Conservation (phyloP, 2,329 filamentous ascomycete genomes). For the Elsinoe australis region DNA sequence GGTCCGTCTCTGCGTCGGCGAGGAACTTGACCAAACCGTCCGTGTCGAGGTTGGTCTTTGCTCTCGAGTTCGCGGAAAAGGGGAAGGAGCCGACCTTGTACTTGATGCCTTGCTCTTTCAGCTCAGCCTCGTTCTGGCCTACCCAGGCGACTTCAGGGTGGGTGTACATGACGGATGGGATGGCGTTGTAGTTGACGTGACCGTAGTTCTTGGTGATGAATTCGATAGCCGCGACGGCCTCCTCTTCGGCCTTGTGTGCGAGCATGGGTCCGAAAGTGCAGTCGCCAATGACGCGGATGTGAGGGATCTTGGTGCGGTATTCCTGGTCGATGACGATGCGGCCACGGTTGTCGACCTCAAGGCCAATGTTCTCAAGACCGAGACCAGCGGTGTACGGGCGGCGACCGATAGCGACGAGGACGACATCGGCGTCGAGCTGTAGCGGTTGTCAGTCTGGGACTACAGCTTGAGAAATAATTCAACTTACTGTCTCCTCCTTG, state of each 20-base stretch:
- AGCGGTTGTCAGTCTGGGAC: conserved; percentile 22
- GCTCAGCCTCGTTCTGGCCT: conserved; percentile 90
- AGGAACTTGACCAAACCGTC: conserved; percentile 97
- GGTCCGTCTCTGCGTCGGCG: conserved; percentile 90
- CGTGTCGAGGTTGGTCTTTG: conserved; percentile 96
- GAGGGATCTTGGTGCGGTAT: conserved; percentile 94
- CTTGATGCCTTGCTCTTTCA: conserved; percentile 81
- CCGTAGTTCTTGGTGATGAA: conserved; percentile 97
- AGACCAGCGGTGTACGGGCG: conserved; percentile 89
- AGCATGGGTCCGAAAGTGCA: conserved; percentile 98
- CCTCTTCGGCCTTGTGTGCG: conserved; percentile 98
- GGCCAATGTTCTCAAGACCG: conserved; percentile 84
- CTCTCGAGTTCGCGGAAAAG: conserved; percentile 95
- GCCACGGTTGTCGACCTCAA: conserved; percentile 87
- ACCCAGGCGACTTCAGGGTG: conserved; percentile 98
- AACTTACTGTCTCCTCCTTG: conserved; percentile 76
- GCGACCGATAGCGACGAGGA: conserved; percentile 92
- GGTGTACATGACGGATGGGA: conserved; percentile 99
- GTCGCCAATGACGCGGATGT: conserved; percentile 95
- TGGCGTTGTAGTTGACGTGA: conserved; percentile 97
- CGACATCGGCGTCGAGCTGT: conserved; percentile 85
- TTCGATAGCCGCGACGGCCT: conserved; percentile 88
- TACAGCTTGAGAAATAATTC: conserved; percentile 20
- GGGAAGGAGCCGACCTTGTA: conserved; percentile 94
- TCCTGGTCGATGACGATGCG: conserved; percentile 96